These are phyloP conservation scores for Neurospora sp. DNA, from an alignment of 495 filamentous ascomycete species.

Conservation along the genomic window DNA sequence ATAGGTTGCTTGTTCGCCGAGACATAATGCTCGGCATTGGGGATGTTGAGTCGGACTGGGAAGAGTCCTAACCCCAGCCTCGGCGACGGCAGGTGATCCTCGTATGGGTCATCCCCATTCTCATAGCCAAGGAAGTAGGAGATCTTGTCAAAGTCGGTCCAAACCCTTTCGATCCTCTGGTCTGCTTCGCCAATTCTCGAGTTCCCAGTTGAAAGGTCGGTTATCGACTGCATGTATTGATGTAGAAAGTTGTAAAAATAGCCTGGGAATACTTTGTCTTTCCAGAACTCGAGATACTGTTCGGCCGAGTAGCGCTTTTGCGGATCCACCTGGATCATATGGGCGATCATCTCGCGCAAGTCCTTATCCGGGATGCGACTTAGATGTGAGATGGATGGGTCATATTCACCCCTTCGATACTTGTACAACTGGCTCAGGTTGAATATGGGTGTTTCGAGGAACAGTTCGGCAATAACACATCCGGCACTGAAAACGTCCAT, in stretches of 20 bases:
- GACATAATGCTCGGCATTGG: conserved; percentile 62
- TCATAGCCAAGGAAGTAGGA: conserved; percentile 80
- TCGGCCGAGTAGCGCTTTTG: conserved; percentile 88
- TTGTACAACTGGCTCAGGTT: conserved; percentile 88
- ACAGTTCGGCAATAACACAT: conserved; percentile 95
- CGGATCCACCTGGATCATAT: conserved; percentile 93
- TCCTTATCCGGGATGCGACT: conserved; percentile 81
- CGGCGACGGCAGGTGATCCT: conserved; percentile 25
- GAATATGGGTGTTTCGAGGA: conserved; percentile 92
- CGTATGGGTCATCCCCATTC: conserved; percentile 27
- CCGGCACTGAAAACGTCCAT: conserved; percentile 99
- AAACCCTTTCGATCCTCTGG: conserved; percentile 86
- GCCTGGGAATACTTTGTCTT: conserved; percentile 80
- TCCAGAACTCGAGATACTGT: conserved; percentile 88
- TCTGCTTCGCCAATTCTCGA: conserved; percentile 62
- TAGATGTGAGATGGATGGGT: conserved; percentile 68
- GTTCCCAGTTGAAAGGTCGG: conserved; percentile 81
- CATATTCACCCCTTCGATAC: conserved; percentile 86
- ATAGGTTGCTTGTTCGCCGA: conserved; percentile 32
- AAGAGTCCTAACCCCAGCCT: conserved; percentile 42
- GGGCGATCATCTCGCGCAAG: conserved; percentile 74
- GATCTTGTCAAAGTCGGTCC: conserved; percentile 94
- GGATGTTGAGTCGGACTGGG: conserved; percentile 82
- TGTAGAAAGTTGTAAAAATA: conserved; percentile 97
- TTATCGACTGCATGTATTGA: conserved; percentile 93